These are phyloP conservation scores for Triticum urartu DNA, from an alignment of 176 grass and related monocot species.

Conservation along the genomic window DNA sequence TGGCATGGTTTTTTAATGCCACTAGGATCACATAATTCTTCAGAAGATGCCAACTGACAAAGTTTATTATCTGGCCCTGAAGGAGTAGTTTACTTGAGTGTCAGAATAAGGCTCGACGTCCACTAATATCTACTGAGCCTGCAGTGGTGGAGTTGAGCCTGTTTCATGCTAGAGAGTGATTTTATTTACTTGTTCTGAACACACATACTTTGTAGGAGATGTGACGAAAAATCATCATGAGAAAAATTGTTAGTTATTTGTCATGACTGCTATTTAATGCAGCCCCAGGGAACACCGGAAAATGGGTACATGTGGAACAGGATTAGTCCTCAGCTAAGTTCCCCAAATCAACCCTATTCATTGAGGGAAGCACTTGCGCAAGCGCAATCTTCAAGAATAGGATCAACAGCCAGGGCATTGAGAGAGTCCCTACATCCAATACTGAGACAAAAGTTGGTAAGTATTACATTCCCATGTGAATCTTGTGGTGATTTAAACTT, in stretches of 20 bases:
- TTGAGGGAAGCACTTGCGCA: constrained; percentile 97
- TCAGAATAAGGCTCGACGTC: background rate
- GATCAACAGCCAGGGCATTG: constrained; percentile 78
- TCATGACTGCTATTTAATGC: constrained; percentile 37
- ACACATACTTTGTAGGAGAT: constrained; percentile 8
- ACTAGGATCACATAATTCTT: constrained; percentile 13
- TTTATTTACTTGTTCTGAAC: constrained; percentile 2
- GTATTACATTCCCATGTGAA: constrained; percentile 34
- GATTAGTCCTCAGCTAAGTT: constrained; percentile 91
- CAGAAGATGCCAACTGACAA: background rate
- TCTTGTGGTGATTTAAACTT: constrained; percentile 19
- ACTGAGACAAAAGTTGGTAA: constrained; percentile 93
- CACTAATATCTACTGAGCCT: background rate
- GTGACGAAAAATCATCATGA: constrained; percentile 5
- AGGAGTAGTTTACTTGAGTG: constrained; percentile 11
- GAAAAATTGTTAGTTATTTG: constrained; percentile 18
- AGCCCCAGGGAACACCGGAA: constrained; percentile 89
- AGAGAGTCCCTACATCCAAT: constrained; percentile 93
- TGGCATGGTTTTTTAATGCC: background rate
- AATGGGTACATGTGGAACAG: constrained; percentile 98
- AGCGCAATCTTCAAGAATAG: constrained; percentile 96
- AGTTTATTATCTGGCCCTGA: background rate
- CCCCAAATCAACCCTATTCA: constrained; percentile 98
- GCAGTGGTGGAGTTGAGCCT: background rate
- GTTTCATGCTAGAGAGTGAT: background rate